A percentile compares a stretch with the other conserved stretches of the same genome.
Evolutionary conservation across 2,329 filamentous ascomycete genomes (phyloP).

Genomic region (Hymenoscyphus albidus): DNA sequence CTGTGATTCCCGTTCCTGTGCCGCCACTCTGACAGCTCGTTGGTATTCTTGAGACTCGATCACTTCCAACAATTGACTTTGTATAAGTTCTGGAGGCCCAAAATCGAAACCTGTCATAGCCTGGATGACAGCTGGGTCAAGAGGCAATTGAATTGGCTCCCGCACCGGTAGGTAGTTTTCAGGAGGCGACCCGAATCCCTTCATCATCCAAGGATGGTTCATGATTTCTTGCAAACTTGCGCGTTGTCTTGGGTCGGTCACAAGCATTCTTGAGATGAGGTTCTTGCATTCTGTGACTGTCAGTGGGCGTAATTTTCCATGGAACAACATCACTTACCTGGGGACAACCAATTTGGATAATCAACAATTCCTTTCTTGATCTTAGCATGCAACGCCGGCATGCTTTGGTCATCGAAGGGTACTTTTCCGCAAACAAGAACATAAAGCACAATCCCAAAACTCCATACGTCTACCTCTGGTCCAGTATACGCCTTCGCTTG

Average conservation of each 20-base stretch:
- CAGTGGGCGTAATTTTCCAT: conserved; percentile 12
- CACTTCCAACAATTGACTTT: conserved; percentile 74
- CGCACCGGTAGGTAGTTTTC: conserved; percentile 84
- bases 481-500: conserved; percentile 94
- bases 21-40: conserved; percentile 68
- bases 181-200: conserved; percentile 80
- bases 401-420: conserved; percentile 97
- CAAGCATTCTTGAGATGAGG: conserved; percentile 90
- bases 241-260: conserved; percentile 85
- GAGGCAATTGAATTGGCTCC: conserved; percentile 78
- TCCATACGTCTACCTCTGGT: conserved; percentile 97
- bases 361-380: conserved; percentile 97
- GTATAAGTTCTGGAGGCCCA: conserved; percentile 79
- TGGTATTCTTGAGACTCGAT: conserved; percentile 94
- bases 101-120: conserved; percentile 99
- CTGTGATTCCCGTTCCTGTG: conserved; percentile 60
- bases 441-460: conserved; percentile 96
- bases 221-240: conserved; percentile 88
- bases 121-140: conserved; percentile 78
- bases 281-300: conserved; percentile 74
- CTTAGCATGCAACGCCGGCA: conserved; percentile 96
- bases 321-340: conserved; percentile 56
- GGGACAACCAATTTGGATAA: conserved; percentile 88
- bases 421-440: conserved; percentile 97
- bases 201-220: conserved; percentile 92